Evolutionary conservation across 2,329 filamentous ascomycete species (phyloP).

Genomic region (Aspergillus sp.): DNA sequence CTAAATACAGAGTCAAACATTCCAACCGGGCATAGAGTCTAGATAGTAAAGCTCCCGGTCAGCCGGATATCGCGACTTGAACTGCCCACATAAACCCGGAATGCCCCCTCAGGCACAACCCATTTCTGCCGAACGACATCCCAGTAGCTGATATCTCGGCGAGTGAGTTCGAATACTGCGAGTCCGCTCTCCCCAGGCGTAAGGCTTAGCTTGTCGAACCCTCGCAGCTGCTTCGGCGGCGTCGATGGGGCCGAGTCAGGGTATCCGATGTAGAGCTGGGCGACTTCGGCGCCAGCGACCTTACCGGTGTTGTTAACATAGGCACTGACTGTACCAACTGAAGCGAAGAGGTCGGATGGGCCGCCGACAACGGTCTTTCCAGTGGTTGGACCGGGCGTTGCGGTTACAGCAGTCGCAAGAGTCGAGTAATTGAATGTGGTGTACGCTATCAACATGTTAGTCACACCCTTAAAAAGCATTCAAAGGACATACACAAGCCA

Average conservation of each 20-base stretch:
- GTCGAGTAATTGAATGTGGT: constrained; percentile 24
- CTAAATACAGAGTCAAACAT: neutral
- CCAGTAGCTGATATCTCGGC: constrained; percentile 39
- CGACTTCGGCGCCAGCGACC: constrained; percentile 49
- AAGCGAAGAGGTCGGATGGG: constrained; percentile 55
- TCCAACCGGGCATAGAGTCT: neutral
- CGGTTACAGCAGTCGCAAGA: constrained; percentile 7
- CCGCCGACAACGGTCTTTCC: constrained; percentile 44
- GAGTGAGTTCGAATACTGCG: constrained; percentile 48
- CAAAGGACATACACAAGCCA: constrained; percentile 18
- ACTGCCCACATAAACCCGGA: constrained; percentile 26
- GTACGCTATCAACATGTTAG: constrained; percentile 15
- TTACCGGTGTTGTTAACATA: constrained; percentile 54
- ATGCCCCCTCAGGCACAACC: constrained; percentile 27
- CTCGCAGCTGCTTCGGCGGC: constrained; percentile 46
- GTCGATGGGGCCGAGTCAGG: constrained; percentile 27
- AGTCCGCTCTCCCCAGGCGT: constrained; percentile 40
- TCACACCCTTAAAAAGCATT: too few species aligned
- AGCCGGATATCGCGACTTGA: constrained; percentile 25
- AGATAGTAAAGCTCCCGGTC: constrained; percentile 14
- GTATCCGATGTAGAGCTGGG: constrained; percentile 57
- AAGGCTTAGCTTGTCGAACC: constrained; percentile 54
- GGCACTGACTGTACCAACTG: constrained; percentile 50
- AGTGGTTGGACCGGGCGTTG: constrained; percentile 3
- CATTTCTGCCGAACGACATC: constrained; percentile 36